These are phyloP conservation scores for Populus pruinosa DNA, from an alignment of 345 rosid species.

Conservation along the genomic window DNA sequence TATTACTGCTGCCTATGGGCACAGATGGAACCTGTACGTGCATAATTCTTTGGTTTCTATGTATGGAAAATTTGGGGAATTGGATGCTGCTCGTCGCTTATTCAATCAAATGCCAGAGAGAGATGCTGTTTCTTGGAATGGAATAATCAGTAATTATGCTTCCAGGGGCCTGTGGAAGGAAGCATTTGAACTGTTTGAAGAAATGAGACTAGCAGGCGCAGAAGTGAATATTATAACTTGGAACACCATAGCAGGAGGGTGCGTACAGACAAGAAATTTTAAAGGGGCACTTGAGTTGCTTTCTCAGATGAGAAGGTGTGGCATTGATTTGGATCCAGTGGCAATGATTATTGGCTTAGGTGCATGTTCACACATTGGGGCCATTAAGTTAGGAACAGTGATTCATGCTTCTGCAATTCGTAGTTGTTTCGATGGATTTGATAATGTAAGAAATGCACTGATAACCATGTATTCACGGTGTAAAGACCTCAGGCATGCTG, in stretches of 20 bases:
- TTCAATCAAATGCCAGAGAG: constrained; percentile 60
- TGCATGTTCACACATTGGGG: constrained; percentile 64
- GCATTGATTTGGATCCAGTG: constrained; percentile 45
- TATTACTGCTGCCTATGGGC: constrained; percentile 35
- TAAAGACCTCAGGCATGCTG: constrained; percentile 44
- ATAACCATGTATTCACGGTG: constrained; percentile 78
- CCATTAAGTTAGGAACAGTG: constrained; percentile 52
- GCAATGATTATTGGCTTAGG: constrained; percentile 57
- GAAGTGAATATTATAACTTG: constrained; percentile 53
- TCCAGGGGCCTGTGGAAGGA: constrained; percentile 61
- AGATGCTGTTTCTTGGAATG: constrained; percentile 77
- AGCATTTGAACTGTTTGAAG: constrained; percentile 55
- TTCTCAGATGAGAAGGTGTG: constrained; percentile 45
- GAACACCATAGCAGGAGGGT: constrained; percentile 68
- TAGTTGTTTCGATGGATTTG: constrained; percentile 28
- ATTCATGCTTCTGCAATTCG: constrained; percentile 61
- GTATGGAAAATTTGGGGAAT: constrained; percentile 61
- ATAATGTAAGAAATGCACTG: constrained; percentile 59
- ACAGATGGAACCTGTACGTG: constrained; percentile 50
- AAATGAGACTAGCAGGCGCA: constrained; percentile 45
- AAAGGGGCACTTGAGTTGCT: constrained; percentile 48
- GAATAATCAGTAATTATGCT: constrained; percentile 62
- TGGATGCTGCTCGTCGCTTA: constrained; percentile 42
- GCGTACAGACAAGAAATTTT: constrained; percentile 46
- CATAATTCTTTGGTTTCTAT: constrained; percentile 72